Conservation (phyloP, 352 stramenopile genomes). For the Blastocystis sp. region DNA sequence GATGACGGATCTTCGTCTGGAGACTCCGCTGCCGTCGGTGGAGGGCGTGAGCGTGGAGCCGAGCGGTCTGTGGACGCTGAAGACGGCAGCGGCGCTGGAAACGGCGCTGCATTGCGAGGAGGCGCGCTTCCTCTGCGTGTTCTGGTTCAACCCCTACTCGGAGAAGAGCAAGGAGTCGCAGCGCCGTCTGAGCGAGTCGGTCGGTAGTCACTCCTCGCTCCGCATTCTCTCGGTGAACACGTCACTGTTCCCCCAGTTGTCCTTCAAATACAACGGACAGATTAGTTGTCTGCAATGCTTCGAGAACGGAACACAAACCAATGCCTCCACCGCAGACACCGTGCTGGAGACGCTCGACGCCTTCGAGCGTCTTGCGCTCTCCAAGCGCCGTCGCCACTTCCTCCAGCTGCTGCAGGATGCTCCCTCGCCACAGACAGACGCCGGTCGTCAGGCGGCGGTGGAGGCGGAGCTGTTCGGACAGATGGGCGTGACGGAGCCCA, state of each 20-base stretch:
- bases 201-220: neutral
- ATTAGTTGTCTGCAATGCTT: neutral
- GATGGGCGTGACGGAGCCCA: neutral
- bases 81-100: neutral
- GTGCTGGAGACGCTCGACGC: neutral
- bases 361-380: neutral
- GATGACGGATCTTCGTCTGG: neutral
- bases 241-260: slow-evolving; percentile 4
- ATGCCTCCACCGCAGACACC: neutral
- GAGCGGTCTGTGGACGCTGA: neutral
- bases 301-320: neutral
- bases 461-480: neutral
- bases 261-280: neutral
- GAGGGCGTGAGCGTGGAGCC: neutral
- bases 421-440: neutral
- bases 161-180: neutral
- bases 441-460: neutral
- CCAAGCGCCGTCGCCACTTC: neutral
- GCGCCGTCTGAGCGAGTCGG: neutral
- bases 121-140: neutral
- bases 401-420: neutral
- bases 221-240: neutral
- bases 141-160: neutral
- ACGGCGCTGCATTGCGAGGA: neutral
- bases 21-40: neutral